Base-by-base conservation (phyloP, 768 basidiomycete genomes). In the Mycena maculata region DNA sequence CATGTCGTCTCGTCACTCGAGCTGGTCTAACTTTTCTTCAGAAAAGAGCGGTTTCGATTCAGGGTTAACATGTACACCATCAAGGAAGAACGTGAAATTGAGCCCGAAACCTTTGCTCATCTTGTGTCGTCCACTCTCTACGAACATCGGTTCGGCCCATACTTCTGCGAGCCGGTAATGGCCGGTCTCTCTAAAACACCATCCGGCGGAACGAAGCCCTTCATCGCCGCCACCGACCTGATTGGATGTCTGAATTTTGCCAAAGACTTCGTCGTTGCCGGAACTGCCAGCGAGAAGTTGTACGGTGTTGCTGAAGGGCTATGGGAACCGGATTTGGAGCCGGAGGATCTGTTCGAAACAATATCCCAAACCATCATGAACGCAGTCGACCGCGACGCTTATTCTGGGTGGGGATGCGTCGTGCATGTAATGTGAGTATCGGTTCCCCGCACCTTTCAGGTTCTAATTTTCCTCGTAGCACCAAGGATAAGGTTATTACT, bases 61-160 rank as follows among this genome's bases (percentile, higher is more conserved):
- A 87, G 96, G 71, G 92, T 97, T 63, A 99, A 99, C 84, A 96
- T 99, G 94, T 99, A 98, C 81, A 93, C 94, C 33, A 98, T 99
- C 86, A 99, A 99, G 80, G 97, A 99, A 80, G 97, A 98, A 76
- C 89, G 97, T 69, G 92, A 97, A 75, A 98, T 99, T 74, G 91
- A 94, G 72, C 98, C 98, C 47, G 91, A 96, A 83, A 95, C 95
- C 9, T 98, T 99, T 79, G 92, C 95, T 28, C 95, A 96, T 75
- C 90, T 99, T 69, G 92, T 98, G 67, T 95, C 94, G 45, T 96
- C 94, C 57, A 97, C 96, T 23, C 87, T 99, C 18, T 99, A 99
- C 79, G 95, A 98, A 80, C 90, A 89, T 76, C 89, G 98, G 79
- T 99, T 99, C 75, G 94, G 94, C 9, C 96, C 98, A 38, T 99